Conservation (phyloP, 2,329 filamentous ascomycete species). For the Venturiaceae sp. region DNA sequence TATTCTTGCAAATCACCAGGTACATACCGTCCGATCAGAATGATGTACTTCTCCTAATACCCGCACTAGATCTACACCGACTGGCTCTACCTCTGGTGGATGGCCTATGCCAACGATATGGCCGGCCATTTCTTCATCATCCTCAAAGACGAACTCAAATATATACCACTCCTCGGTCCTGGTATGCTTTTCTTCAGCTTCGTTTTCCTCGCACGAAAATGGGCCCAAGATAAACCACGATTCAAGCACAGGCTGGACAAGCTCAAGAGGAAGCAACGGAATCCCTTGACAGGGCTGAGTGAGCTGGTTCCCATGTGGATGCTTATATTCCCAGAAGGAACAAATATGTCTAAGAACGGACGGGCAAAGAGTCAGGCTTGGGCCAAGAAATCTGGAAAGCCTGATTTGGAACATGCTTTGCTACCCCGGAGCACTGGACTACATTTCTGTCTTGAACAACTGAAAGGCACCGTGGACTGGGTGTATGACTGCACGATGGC, state of each 20-base stretch:
- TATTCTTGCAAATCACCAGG: slow-evolving; percentile 77
- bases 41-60: slow-evolving; percentile 11
- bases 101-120: slow-evolving; percentile 67
- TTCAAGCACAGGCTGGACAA: slow-evolving; percentile 66
- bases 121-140: slow-evolving; percentile 87
- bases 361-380: slow-evolving; percentile 60
- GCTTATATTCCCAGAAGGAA: slow-evolving; percentile 79
- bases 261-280: slow-evolving; percentile 43
- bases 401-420: slow-evolving; percentile 61
- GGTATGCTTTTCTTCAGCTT: slow-evolving; percentile 84
- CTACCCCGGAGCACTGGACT: slow-evolving; percentile 74
- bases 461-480: slow-evolving; percentile 66
- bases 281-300: slow-evolving; percentile 24
- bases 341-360: slow-evolving; percentile 69
- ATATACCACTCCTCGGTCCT: slow-evolving; percentile 68
- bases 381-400: slow-evolving; percentile 63
- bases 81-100: slow-evolving; percentile 93
- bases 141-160: slow-evolving; percentile 76
- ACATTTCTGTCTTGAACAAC: slow-evolving; percentile 68
- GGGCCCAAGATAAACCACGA: slow-evolving; percentile 67
- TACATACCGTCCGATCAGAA: slow-evolving; percentile 14
- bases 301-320: slow-evolving; percentile 68
- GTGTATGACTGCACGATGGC: slow-evolving; percentile 91
- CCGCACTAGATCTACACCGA: slow-evolving; percentile 64
- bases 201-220: slow-evolving; percentile 89